A percentile compares a stretch with the other conserved stretches of the same genome.
These are phyloP conservation scores for Haplosporangium sp. DNA, from an alignment of 371 early-diverging fungal genomes.

Conservation along the genomic window DNA sequence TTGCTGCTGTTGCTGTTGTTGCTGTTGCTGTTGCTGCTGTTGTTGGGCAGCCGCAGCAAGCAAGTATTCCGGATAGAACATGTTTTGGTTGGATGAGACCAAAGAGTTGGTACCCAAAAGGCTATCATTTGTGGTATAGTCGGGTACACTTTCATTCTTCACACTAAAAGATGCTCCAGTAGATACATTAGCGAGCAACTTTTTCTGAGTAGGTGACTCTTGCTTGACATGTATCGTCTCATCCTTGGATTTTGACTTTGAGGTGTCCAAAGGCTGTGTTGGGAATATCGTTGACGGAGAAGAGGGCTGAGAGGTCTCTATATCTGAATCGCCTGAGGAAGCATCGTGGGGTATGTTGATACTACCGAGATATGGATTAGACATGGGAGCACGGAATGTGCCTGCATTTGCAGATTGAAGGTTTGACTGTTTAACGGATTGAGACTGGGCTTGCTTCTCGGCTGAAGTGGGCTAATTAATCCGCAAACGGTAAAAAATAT, in stretches of 20 bases:
- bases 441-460: constrained; percentile 25
- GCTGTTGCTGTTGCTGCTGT: constrained; percentile 40
- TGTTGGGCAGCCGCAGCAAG: constrained; percentile 41
- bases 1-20: constrained; percentile 25
- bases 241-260: constrained; percentile 29
- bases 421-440: constrained; percentile 34
- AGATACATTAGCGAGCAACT: constrained; percentile 22
- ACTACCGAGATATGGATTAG: constrained; percentile 54
- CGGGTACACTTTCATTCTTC: constrained; percentile 24
- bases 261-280: constrained; percentile 3
- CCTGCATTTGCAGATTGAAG: constrained; percentile 44
- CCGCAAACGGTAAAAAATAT: neutral
- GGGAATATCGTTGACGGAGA: constrained; percentile 47
- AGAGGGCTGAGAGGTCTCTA: constrained; percentile 49
- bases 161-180: constrained; percentile 9
- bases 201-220: constrained; percentile 46
- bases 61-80: constrained; percentile 48
- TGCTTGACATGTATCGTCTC: constrained; percentile 37
- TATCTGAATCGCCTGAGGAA: constrained; percentile 54
- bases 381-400: constrained; percentile 36
- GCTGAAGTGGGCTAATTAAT: neutral
- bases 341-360: constrained; percentile 56
- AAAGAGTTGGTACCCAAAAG: constrained; percentile 19
- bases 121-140: constrained; percentile 32
- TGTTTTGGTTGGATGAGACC: constrained; percentile 27